phyloP scores from a whole-genome alignment of 1,284 basidiomycete genomes.

The Peniophora sp. region DNA sequence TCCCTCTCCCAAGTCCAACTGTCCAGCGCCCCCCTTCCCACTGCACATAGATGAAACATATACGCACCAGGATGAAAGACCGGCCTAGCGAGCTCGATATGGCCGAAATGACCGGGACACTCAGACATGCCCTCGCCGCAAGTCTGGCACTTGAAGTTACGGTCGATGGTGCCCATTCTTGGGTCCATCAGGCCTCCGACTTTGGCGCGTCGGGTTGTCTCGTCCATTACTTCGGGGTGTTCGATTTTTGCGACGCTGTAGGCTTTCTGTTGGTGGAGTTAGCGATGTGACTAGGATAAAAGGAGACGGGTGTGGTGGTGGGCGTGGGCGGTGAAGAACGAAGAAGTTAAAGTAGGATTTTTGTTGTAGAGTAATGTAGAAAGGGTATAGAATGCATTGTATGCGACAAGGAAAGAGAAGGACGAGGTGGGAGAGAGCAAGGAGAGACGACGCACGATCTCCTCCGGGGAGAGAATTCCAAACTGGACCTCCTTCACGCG shows the following conservation, averaged over 20 bases:
- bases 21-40: no score
- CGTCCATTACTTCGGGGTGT: conserved; percentile 97
- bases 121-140: conserved; percentile 98
- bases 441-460: conserved; percentile 70
- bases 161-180: conserved; percentile 96
- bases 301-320: conserved; percentile 4
- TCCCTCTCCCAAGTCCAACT: no score
- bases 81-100: conserved; percentile 94
- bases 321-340: no score
- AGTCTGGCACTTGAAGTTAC: conserved; percentile 99
- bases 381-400: no score
- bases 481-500: conserved; percentile 98
- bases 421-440: conserved; percentile 8
- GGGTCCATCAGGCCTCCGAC: conserved; percentile 95
- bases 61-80: conserved; percentile 91
- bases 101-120: conserved; percentile 98
- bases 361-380: no score
- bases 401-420: conserved; percentile 10
- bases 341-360: no score
- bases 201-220: conserved; percentile 82
- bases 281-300: conserved; percentile 2
- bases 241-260: conserved; percentile 98
- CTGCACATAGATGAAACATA: neutral
- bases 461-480: conserved; percentile 98
- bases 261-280: conserved; percentile 67